These are phyloP conservation scores for Furcasterigmium furcatum DNA, from an alignment of 2,329 filamentous ascomycete species.

Conservation along the genomic window DNA sequence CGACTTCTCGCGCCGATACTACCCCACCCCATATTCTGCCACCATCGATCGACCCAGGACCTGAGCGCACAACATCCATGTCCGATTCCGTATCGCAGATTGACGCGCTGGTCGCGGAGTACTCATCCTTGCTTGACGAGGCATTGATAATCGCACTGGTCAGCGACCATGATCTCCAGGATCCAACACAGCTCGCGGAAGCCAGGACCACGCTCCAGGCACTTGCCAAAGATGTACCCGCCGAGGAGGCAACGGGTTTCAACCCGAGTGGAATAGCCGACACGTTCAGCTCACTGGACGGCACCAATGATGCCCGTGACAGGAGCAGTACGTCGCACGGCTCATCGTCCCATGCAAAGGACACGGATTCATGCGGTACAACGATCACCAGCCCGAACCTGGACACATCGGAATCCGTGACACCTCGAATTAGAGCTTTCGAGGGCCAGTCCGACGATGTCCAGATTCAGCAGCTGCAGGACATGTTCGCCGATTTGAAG, in stretches of 20 bases:
- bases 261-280: constrained; percentile 71
- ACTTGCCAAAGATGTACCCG: constrained; percentile 60
- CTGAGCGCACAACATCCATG: not conserved
- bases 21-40: not conserved
- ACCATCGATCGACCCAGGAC: no score
- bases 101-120: constrained; percentile 38
- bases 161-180: constrained; percentile 65
- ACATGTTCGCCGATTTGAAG: constrained; percentile 71
- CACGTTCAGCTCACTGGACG: constrained; percentile 19
- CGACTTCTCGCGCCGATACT: not conserved
- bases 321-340: constrained; percentile 18
- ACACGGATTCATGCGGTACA: constrained; percentile 25
- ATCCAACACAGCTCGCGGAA: constrained; percentile 45
- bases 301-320: constrained; percentile 15
- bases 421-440: constrained; percentile 19
- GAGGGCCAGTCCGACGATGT: constrained; percentile 48
- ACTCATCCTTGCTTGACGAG: constrained; percentile 73
- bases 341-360: constrained; percentile 15
- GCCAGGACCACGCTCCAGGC: constrained; percentile 60
- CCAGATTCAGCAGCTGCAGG: constrained; percentile 60
- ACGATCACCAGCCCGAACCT: constrained; percentile 12
- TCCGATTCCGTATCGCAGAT: not conserved
- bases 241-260: constrained; percentile 72
- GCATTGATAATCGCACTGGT: constrained; percentile 73
- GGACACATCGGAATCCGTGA: constrained; percentile 9